These are phyloP conservation scores for Trichoderma simmonsii DNA, from an alignment of 2,329 filamentous ascomycete species.

Conservation along the genomic window DNA sequence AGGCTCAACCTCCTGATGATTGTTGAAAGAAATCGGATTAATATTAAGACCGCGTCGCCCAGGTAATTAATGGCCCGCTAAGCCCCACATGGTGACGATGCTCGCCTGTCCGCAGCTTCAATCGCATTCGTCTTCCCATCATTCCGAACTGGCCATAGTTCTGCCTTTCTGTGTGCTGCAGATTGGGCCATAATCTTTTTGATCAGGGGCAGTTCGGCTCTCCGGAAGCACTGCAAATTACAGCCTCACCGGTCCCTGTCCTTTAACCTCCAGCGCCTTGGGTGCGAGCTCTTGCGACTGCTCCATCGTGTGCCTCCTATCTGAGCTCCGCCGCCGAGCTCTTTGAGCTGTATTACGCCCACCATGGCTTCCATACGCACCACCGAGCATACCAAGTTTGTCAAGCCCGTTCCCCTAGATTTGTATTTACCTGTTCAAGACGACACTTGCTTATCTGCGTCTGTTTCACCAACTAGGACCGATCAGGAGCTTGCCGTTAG, in stretches of 20 bases:
- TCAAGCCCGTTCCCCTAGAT: not conserved
- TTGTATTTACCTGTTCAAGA: not conserved
- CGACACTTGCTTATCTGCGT: not conserved
- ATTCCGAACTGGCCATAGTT: slow-evolving; percentile 19
- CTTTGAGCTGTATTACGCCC: slow-evolving; percentile 5
- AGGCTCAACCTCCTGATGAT: not conserved
- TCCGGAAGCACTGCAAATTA: not conserved
- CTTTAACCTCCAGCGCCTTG: not conserved
- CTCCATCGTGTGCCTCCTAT: slow-evolving; percentile 15
- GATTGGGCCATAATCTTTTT: not conserved
- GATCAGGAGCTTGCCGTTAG: slow-evolving; percentile 67
- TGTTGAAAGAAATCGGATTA: slow-evolving; percentile 12
- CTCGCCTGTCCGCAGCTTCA: not conserved
- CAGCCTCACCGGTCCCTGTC: not conserved
- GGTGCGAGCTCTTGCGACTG: slow-evolving; percentile 1
- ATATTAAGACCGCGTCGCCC: slow-evolving; percentile 1
- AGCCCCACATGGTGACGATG: slow-evolving; percentile 20
- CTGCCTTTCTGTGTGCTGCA: not conserved
- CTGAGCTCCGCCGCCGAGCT: not conserved
- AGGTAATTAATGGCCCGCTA: slow-evolving; percentile 16
- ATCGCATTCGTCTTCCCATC: not conserved
- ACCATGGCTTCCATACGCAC: slow-evolving; percentile 33
- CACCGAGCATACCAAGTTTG: slow-evolving; percentile 38
- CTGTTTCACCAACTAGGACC: slow-evolving; percentile 45
- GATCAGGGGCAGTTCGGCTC: not conserved